Base-by-base conservation (phyloP, 2,329 filamentous ascomycete species). In the Pseudonectria buxi region DNA sequence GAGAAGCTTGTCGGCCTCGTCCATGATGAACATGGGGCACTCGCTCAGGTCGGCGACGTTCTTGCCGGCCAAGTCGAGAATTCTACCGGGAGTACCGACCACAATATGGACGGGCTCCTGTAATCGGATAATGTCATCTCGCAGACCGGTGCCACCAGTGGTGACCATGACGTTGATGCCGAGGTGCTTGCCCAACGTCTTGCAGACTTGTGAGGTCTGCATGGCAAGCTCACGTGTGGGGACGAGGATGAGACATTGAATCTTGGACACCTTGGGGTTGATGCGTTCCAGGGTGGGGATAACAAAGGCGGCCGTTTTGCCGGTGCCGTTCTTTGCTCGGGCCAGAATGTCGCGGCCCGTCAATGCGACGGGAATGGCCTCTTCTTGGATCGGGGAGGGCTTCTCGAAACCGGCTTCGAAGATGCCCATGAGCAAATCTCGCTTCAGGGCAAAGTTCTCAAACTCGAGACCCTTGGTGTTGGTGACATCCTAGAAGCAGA, bases 131-230 rank as follows among this genome's bases (percentile, higher is more conserved):
- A 98, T 98, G 61, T 98, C 92, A 62, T 98, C 92, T 57, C 92
- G 87, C 37, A 98, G 72, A 16, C 86, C 86, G 28, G 92, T 96
- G 54, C 92, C 92, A 63, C 92, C 92, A 15, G 94, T 98, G 31
- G 90, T 95, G 49, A 98, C 94, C 94, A 98, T 98, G 56, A 98
- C 90, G 57, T 98, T 96, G 65, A 98, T 76, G 38, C 88, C 88
- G 27, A 98, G 80, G 58, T 98, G 89, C 67, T 98, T 96, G 45
- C 94, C 94, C 30, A 98, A 77, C 10, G 83, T 95, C 72, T 96
- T 98, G 78, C 92, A 98, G 49, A 98, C 92, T 66, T 98, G 92
- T 32, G 94, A 98, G 41, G 92, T 98, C 65, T 98, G 92, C 64
- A 98, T 82, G 36, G 94, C 94, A 52, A 98, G 74, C 69, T 98